Evolutionary conservation across 768 basidiomycete genomes (phyloP).

Genomic region (Trametes cingulata): DNA sequence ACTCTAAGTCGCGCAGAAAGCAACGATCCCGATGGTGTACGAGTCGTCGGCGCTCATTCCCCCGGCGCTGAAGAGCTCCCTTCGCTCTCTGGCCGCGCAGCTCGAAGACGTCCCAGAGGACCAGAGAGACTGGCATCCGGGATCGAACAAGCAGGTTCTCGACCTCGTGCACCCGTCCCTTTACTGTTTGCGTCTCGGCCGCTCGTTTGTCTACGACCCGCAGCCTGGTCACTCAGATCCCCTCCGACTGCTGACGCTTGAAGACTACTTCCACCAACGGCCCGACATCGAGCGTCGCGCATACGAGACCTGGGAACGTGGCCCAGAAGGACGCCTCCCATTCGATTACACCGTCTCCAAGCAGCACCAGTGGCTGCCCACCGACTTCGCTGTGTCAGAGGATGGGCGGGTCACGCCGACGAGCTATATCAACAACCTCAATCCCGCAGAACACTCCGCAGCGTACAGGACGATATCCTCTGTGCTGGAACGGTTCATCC

Average conservation of each 20-base stretch:
- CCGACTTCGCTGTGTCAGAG: constrained; percentile 29
- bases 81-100: neutral
- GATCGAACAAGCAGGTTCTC: constrained; percentile 43
- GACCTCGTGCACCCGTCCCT: constrained; percentile 50
- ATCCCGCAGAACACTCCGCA: constrained; percentile 18
- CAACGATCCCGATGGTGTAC: constrained; percentile 8
- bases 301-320: neutral
- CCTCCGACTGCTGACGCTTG: neutral
- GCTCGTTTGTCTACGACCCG: neutral
- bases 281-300: neutral
- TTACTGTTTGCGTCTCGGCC: constrained; percentile 33
- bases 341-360: constrained; percentile 22
- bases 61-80: neutral
- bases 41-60: constrained; percentile 2
- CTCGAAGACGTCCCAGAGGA: constrained; percentile 41
- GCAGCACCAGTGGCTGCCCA: constrained; percentile 31
- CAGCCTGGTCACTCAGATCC: neutral
- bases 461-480: constrained; percentile 21
- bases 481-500: constrained; percentile 25
- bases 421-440: constrained; percentile 35
- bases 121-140: constrained; percentile 49
- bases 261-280: neutral
- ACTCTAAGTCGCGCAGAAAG: neutral
- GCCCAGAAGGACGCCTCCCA: neutral
- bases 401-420: constrained; percentile 25